These are phyloP conservation scores for Myxozyma neotropica DNA, from an alignment of 805 yeast genomes.

Conservation along the genomic window DNA sequence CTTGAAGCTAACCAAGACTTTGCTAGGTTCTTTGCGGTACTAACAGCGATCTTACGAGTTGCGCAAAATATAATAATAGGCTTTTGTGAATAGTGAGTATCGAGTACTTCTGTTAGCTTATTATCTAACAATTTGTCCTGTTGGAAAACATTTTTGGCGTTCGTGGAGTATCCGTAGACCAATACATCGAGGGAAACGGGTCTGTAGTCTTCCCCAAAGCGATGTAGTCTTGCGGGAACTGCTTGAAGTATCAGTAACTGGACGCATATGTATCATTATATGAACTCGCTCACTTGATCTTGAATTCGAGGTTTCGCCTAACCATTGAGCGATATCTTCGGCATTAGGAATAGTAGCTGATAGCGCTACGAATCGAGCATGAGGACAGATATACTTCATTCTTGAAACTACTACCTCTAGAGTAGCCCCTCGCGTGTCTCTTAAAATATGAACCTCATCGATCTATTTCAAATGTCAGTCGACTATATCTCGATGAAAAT, in stretches of 20 bases:
- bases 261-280: neutral
- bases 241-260: neutral
- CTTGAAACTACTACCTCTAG: constrained; percentile 54
- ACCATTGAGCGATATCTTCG: constrained; percentile 52
- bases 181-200: constrained; percentile 49
- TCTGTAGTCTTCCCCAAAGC: constrained; percentile 53
- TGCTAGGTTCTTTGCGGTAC: constrained; percentile 47
- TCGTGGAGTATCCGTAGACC: constrained; percentile 50
- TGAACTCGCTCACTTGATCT: neutral
- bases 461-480: constrained; percentile 61
- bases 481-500: constrained; percentile 65
- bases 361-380: constrained; percentile 50
- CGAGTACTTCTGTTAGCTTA: constrained; percentile 43
- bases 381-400: constrained; percentile 47
- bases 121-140: constrained; percentile 50
- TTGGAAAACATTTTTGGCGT: constrained; percentile 51
- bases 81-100: constrained; percentile 45
- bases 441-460: constrained; percentile 54
- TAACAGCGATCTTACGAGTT: constrained; percentile 52
- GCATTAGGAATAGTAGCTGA: constrained; percentile 61
- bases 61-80: constrained; percentile 58
- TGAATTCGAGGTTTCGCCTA: constrained; percentile 37
- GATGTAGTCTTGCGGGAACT: constrained; percentile 45
- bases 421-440: constrained; percentile 53
- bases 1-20: constrained; percentile 11